A percentile compares a stretch with the other conserved stretches of the same genome.
Conservation (phyloP, 2,329 filamentous ascomycete species). For the Clonostachys solani region DNA sequence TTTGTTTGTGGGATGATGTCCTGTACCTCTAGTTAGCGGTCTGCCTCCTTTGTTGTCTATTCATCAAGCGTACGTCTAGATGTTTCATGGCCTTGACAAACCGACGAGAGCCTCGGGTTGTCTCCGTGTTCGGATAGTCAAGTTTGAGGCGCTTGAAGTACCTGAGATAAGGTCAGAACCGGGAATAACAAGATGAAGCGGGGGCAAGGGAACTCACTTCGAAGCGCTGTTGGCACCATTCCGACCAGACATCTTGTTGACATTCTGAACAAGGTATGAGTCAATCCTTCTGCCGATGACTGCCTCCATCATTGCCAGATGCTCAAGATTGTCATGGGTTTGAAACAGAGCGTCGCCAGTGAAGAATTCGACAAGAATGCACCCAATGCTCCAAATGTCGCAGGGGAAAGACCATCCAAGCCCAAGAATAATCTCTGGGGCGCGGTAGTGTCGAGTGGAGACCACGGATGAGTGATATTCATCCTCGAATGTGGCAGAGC, state of each 20-base stretch:
- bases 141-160: conserved; percentile 64
- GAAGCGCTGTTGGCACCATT: conserved; percentile 54
- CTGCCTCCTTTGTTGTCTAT: background rate
- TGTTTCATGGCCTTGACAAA: conserved; percentile 73
- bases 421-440: conserved; percentile 67
- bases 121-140: conserved; percentile 61
- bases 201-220: conserved; percentile 43
- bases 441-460: conserved; percentile 65
- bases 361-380: conserved; percentile 68
- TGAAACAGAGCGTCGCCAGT: conserved; percentile 69
- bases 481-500: conserved; percentile 68
- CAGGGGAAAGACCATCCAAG: conserved; percentile 69
- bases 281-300: conserved; percentile 59
- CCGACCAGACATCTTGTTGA: conserved; percentile 48
- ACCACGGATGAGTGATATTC: conserved; percentile 71
- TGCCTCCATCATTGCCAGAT: conserved; percentile 73
- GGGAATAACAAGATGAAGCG: background rate
- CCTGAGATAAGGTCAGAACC: conserved; percentile 30
- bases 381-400: conserved; percentile 72
- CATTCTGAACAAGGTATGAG: conserved; percentile 44
- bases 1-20: conserved; percentile 60
- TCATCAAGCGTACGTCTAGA: conserved; percentile 46
- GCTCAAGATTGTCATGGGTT: conserved; percentile 69
- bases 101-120: conserved; percentile 57
- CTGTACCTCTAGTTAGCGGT: conserved; percentile 24